phyloP scores from a whole-genome alignment of 345 rosid species.

The Brassica incana region DNA sequence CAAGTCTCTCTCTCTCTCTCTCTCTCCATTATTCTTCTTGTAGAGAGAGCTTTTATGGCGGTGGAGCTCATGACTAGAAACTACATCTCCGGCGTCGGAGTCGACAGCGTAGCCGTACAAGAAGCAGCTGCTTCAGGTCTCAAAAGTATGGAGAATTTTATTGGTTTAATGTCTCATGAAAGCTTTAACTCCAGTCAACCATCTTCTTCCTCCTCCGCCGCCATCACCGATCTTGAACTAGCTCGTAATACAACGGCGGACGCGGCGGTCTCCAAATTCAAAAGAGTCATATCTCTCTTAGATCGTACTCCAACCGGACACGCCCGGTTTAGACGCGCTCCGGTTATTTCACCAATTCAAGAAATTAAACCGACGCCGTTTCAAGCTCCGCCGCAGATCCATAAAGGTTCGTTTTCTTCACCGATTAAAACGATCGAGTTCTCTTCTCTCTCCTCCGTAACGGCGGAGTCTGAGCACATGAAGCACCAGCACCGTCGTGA shows the following conservation, averaged over 20 bases:
- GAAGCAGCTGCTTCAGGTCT: conserved; percentile 92
- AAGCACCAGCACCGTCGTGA: conserved; percentile 47
- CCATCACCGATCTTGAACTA: conserved; percentile 44
- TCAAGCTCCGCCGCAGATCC: conserved; percentile 40
- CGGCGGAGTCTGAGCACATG: conserved; percentile 34
- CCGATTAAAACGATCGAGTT: conserved; percentile 61
- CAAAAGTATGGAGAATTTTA: conserved; percentile 72
- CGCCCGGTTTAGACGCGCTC: conserved; percentile 87
- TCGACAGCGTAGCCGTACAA: conserved; percentile 52
- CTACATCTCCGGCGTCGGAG: conserved; percentile 39
- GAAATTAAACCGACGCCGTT: conserved; percentile 55
- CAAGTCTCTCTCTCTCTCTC: conserved; percentile 16
- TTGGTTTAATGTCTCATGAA: conserved; percentile 64
- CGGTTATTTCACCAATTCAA: conserved; percentile 34
- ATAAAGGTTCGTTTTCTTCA: conserved; percentile 45
- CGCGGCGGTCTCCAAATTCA: conserved; percentile 79
- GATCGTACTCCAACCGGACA: conserved; percentile 85
- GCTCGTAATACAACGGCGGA: conserved; percentile 67
- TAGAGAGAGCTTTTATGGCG: conserved; percentile 33
- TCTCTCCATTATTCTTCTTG: background rate
- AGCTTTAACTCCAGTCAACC: conserved; percentile 31
- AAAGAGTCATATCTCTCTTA: conserved; percentile 77
- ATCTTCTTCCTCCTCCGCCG: conserved; percentile 33
- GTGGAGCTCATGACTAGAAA: conserved; percentile 43
- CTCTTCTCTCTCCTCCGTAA: conserved; percentile 58